Conservation (phyloP, 495 filamentous ascomycete genomes). For the Neurospora cerealis region DNA sequence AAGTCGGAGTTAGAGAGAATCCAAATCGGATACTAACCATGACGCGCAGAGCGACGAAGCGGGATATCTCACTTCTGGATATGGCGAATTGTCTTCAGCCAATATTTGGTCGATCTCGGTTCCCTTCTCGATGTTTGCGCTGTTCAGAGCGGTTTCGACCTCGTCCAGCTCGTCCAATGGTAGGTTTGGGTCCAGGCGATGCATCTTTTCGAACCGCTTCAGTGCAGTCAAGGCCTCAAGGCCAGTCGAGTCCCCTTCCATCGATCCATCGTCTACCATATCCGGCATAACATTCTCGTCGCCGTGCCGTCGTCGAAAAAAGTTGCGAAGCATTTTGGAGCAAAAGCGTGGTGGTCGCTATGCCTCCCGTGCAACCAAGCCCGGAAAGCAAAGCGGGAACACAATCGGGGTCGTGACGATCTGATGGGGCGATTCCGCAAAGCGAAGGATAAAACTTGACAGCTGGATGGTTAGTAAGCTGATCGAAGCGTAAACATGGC, state of each 20-base stretch:
- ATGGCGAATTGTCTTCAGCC: constrained; percentile 57
- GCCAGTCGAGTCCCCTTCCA: constrained; percentile 19
- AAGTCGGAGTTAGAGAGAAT: constrained; percentile 20
- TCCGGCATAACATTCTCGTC: constrained; percentile 16
- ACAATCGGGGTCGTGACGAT: constrained; percentile 4
- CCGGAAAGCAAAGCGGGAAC: constrained; percentile 7
- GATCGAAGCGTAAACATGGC: not conserved
- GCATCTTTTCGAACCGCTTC: constrained; percentile 45
- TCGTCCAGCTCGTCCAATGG: constrained; percentile 51
- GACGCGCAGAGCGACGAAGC: constrained; percentile 1
- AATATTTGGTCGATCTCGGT: constrained; percentile 47
- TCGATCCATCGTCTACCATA: constrained; percentile 17
- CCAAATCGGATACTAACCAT: not conserved
- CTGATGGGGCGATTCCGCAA: constrained; percentile 10
- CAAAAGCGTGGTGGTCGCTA: constrained; percentile 2
- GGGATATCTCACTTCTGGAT: constrained; percentile 47
- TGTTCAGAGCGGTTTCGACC: constrained; percentile 49
- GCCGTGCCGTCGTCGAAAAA: constrained; percentile 17
- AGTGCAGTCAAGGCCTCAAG: constrained; percentile 26
- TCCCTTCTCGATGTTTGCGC: constrained; percentile 41
- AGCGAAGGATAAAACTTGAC: constrained; percentile 3
- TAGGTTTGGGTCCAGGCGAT: constrained; percentile 62
- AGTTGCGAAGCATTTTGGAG: constrained; percentile 9
- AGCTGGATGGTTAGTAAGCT: not conserved
- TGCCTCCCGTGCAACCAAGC: constrained; percentile 17